Base-by-base conservation (phyloP, 2,329 filamentous ascomycete species). In the Fusarium udum region DNA sequence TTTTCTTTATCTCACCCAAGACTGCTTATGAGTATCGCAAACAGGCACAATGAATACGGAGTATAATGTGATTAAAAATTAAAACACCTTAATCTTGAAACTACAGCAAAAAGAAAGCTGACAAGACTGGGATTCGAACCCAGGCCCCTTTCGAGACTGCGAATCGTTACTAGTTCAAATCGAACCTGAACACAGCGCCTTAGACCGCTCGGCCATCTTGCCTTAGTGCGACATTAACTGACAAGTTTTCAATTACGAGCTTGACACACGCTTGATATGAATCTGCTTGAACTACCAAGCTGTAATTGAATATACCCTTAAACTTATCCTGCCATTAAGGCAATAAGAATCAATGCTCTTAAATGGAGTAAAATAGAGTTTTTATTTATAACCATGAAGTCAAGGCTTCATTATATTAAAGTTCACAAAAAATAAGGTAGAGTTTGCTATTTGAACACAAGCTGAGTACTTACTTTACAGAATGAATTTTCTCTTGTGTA, bases 101-200 rank as follows among this genome's bases (percentile, higher is more conserved):
- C 18, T 0, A 10, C 7, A 14, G 2, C 26, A 53, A 49, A 46
- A 64, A 57, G 14, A 55, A 46, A 51, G 36, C 46, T 74, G 70
- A 71, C 53, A 60, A 71, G 62, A 73, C 67, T 71, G 70, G 64
- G 72, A 74, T 72, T 74, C 72, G 72, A 74, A 74, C 72, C 63
- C 71, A 71, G 59, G 72, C 72, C 72, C 65, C 64, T 74, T 74
- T 65, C 72, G 67, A 74, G 72, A 74, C 72, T 74, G 72, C 72
- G 72, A 74, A 63, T 74, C 64, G 71, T 74, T 37, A 31, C 60
- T 62, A 45, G 59, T 69, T 69, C 52, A 2, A 31, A 58, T 73
- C 14, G 58, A 72, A 74, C 72, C 72, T 74, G 72, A 74, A 74
- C 72, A 74, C 72, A 74, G 72, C 67, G 56, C 70, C 68, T 75